phyloP scores from a whole-genome alignment of 495 filamentous ascomycete genomes.

The Aspergillus bridgeri region DNA sequence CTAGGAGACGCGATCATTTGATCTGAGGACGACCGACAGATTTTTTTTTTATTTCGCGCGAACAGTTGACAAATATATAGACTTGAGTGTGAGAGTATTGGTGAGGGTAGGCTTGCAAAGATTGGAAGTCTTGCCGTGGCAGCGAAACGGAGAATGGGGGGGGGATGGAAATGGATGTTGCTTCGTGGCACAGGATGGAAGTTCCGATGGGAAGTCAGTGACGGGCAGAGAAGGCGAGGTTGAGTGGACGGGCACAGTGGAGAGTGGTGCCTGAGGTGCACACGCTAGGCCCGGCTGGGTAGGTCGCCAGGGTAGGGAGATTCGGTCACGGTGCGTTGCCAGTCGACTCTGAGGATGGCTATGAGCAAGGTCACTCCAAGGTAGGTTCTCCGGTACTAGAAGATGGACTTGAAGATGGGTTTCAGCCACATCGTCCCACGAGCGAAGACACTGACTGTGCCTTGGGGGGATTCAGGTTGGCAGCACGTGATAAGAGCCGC shows the following conservation, averaged over 20 bases:
- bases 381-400: not conserved
- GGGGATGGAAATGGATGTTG: constrained; percentile 24
- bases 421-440: not conserved
- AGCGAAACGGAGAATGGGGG: constrained; percentile 17
- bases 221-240: constrained; percentile 22
- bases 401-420: not conserved
- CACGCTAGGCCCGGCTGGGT: constrained; percentile 5
- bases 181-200: constrained; percentile 29
- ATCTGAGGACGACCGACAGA: constrained; percentile 45
- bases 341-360: not conserved
- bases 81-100: constrained; percentile 2
- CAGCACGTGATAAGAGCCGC: not conserved
- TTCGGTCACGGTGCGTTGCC: not conserved
- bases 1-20: constrained; percentile 62
- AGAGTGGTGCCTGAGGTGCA: constrained; percentile 21
- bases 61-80: constrained; percentile 18
- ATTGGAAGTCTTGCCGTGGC: constrained; percentile 13
- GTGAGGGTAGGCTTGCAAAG: constrained; percentile 2
- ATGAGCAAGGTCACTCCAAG: not conserved
- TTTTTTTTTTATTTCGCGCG: constrained; percentile 32
- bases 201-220: constrained; percentile 20
- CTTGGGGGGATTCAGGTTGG: not conserved
- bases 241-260: constrained; percentile 20
- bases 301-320: not conserved
- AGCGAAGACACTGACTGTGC: not conserved